Percentiles rank a stretch among this genome's conserved stretches.
Conservation (phyloP, 139 green algal genomes). For the Diplosphaera chodatii region DNA sequence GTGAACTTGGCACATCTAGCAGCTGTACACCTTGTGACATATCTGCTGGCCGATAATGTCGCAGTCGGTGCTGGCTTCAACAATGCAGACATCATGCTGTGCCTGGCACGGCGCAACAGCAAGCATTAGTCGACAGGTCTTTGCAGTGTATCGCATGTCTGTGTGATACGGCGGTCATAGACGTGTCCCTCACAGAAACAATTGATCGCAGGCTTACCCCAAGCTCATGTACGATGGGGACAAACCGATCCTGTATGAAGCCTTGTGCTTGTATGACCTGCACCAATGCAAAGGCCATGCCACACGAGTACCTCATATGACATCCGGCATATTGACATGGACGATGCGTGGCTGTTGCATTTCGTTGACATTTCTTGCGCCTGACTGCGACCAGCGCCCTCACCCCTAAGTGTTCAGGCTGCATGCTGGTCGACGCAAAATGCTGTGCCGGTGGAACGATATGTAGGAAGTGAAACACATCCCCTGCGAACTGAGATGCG, state of each 20-base stretch:
- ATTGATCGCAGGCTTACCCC: background rate
- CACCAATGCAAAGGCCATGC: background rate
- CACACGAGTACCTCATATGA: background rate
- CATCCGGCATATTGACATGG: background rate
- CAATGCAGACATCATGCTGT: constrained; percentile 2
- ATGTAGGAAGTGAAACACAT: constrained; percentile 17
- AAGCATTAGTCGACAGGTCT: no score
- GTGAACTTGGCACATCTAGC: no score
- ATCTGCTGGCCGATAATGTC: constrained; percentile 19
- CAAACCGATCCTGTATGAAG: constrained; percentile 8
- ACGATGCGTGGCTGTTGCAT: no score
- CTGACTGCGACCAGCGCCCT: no score
- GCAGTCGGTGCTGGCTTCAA: background rate
- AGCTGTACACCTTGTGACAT: constrained; percentile 9
- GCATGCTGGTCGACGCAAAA: background rate
- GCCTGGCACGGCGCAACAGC: no score
- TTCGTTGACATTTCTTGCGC: no score
- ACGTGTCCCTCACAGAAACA: no score
- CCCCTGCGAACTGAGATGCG: no score
- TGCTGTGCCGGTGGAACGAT: constrained; percentile 5
- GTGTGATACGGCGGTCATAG: no score
- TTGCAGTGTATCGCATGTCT: no score
- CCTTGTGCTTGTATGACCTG: background rate
- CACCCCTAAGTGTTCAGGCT: constrained; percentile 16
- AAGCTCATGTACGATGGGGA: background rate